Evolutionary conservation across 2,329 filamentous ascomycete genomes (phyloP), one percentile per base, ranked within the genome.

Genomic region (Neonectria coccinea): DNA sequence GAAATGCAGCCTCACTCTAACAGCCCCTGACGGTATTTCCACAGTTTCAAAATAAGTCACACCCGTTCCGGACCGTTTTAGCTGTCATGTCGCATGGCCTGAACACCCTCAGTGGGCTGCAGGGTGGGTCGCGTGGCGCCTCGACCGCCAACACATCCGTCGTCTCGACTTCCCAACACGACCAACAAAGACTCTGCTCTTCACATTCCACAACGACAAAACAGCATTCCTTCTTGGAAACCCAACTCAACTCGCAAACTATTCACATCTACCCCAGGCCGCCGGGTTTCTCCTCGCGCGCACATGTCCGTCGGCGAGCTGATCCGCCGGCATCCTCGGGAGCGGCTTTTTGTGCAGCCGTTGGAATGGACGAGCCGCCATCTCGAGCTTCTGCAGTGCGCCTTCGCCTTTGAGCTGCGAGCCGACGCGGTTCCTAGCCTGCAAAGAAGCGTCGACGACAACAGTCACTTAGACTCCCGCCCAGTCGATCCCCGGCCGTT

Each of bases 341-440:
- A 73, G 59, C 72, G 72, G 4, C 61, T 74, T 16, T 65, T 67
- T 9, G 72, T 74, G 2, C 71, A 70, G 20, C 72, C 72, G 1
- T 18, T 70, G 1, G 70, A 74, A 54, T 74, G 72, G 72, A 66
- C 67, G 1, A 20, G 54, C 0, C 47, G 64, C 5, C 72, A 74
- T 27, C 39, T 74, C 3, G 50, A 67, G 9, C 70, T 74, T 1
- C 57, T 74, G 2, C 42, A 58, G 2, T 65, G 54, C 25, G 57
- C 33, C 4, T 74, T 74, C n/a, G 25, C 2, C n/a, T n/a, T n/a
- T 20, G 20, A 59, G 8, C 22, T 44, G 12, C 62, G 68, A 16
- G 33, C 44, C 45, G 33, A 53, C 47, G 53, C 47, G 18, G 27
- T 11, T 11, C 16, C 27, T 5, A 7, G 27, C 10, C n/a, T 20